Base-by-base conservation (phyloP, 106 monocot genomes). In the Dioscorea dumetorum region DNA sequence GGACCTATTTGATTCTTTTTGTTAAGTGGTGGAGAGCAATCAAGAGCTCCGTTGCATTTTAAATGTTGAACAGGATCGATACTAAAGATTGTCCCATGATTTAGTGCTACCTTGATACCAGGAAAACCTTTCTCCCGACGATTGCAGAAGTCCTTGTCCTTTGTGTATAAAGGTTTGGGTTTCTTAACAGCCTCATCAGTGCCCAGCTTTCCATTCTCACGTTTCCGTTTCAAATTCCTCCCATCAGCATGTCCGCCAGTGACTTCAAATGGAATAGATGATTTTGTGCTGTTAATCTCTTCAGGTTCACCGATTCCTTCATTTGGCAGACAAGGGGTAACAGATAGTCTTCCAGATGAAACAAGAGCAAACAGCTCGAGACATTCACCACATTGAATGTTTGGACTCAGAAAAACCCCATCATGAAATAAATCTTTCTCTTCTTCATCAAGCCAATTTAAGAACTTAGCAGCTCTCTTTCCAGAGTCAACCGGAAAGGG, bases 101-200 rank as follows among this genome's bases (percentile, higher is more conserved):
- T 77, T 22, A 93, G 33, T 9, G 67, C 0, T 54, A 99, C 53
- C 50, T 75, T 77, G 67, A 99, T 80, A 65, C 87, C 93, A 81
- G 99, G 93, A 78, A 99, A 99, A 4, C 99, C 97, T 76, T 93
- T 99, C 69, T 83, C 99, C 23, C 87, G 61, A 13, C 99, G 93
- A 72, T 58, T 56, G 77, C 75, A 80, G 60, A 70, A 83, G 63
- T 84, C 76, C 66, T 64, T 56, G 49, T 91, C 91, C 28, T 75
- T 70, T 66, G 71, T 82, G 32, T 61, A 34, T 63, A 62, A 72
- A 48, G 63, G 18, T 64, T 82, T 90, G 11, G 59, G 76, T 63
- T 81, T 92, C 72, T 82, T 84, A 72, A 73, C 33, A 41, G 70
- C 78, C 31, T 75, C 79, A 60, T 19, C 49, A 60, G 23, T 79